phyloP scores from a whole-genome alignment of 345 rosid species.

The Citrus trifoliata region DNA sequence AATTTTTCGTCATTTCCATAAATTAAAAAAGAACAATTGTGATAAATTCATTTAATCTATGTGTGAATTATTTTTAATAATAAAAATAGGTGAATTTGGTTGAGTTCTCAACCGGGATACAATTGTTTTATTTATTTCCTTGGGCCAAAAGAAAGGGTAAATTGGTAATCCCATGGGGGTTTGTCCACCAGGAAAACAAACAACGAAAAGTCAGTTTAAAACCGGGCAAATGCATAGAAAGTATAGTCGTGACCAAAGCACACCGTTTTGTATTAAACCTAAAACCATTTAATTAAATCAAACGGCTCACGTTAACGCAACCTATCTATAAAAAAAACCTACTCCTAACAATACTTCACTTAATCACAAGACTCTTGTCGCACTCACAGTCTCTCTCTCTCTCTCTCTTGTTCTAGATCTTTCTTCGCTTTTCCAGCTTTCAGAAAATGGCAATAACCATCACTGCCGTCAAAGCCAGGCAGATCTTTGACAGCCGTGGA shows the following conservation, averaged over 20 bases:
- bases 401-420: not conserved
- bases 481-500: slow-evolving; percentile 99
- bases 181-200: not conserved
- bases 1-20: no score
- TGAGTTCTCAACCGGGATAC: no score
- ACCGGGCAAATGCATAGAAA: not conserved
- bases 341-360: not conserved
- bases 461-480: slow-evolving; percentile 68
- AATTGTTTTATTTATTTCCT: no score
- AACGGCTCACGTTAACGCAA: not conserved
- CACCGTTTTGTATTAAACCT: slow-evolving; percentile 2
- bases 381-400: not conserved
- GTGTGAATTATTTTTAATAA: no score
- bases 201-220: no score
- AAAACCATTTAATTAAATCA: not conserved
- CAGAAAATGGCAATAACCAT: slow-evolving; percentile 52
- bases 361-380: not conserved
- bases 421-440: slow-evolving; percentile 9
- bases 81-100: not conserved
- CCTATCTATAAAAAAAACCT: not conserved
- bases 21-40: no score
- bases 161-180: not conserved
- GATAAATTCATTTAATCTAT: no score
- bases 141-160: no score
- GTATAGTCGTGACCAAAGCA: not conserved